Evolutionary conservation across 768 basidiomycete genomes (phyloP).

Genomic region (Hygrophorus russula): DNA sequence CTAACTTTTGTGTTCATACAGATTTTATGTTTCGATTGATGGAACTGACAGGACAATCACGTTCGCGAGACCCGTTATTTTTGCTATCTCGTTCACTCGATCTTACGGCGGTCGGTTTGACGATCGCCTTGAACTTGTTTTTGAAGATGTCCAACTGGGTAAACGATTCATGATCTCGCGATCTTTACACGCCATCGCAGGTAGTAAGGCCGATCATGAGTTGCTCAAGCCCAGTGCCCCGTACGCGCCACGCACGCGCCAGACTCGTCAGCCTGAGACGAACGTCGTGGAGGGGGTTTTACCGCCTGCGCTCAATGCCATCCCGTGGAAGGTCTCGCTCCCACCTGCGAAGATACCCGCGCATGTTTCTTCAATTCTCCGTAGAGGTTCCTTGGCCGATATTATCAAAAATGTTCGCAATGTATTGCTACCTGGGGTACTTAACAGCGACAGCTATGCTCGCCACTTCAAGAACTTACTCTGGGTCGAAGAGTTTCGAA

Average conservation of each 20-base stretch:
- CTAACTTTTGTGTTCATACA: slow-evolving; percentile 6
- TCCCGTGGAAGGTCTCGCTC: slow-evolving; percentile 30
- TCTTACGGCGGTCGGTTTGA: slow-evolving; percentile 34
- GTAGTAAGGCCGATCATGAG: slow-evolving; percentile 33
- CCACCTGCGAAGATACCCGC: slow-evolving; percentile 29
- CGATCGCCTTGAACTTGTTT: slow-evolving; percentile 40
- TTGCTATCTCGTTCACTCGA: slow-evolving; percentile 24
- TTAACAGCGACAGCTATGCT: slow-evolving; percentile 30
- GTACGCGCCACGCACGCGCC: slow-evolving; percentile 29
- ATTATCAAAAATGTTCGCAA: slow-evolving; percentile 19
- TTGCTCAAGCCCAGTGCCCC: slow-evolving; percentile 32
- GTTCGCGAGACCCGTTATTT: slow-evolving; percentile 12
- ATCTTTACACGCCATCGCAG: slow-evolving; percentile 31
- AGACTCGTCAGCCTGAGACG: slow-evolving; percentile 20
- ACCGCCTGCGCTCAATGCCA: slow-evolving; percentile 28
- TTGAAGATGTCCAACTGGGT: slow-evolving; percentile 32
- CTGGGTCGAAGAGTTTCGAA: slow-evolving; percentile 42
- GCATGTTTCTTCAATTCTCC: slow-evolving; percentile 19
- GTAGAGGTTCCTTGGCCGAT: slow-evolving; percentile 16
- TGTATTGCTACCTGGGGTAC: slow-evolving; percentile 26
- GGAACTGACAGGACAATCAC: slow-evolving; percentile 14
- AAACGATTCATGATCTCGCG: slow-evolving; percentile 41
- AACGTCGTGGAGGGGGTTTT: slow-evolving; percentile 29
- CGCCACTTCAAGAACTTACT: slow-evolving; percentile 39
- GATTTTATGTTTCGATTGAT: slow-evolving; percentile 15